Evolutionary conservation across 2,329 filamentous ascomycete genomes (phyloP).

Genomic region (Cercospora sp.): DNA sequence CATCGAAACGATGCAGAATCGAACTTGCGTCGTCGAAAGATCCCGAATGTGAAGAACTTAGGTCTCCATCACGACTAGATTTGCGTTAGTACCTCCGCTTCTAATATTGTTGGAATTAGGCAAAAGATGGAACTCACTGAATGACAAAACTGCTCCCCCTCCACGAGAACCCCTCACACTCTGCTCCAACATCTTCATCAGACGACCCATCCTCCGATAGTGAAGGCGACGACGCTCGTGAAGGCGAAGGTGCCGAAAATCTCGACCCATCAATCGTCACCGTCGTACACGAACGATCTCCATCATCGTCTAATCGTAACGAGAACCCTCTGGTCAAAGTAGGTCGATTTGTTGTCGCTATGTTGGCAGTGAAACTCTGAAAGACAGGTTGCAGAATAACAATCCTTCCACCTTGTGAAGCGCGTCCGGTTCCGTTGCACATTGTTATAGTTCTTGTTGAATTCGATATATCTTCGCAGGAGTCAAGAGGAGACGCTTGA

Average conservation of each 20-base stretch:
- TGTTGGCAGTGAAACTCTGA: not conserved
- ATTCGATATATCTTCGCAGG: no score
- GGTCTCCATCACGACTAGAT: slow-evolving; percentile 31
- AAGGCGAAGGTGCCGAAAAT: not conserved
- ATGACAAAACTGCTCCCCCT: slow-evolving; percentile 25
- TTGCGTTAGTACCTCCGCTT: not conserved
- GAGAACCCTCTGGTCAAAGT: slow-evolving; percentile 26
- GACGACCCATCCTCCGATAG: not conserved
- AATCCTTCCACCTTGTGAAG: slow-evolving; percentile 31
- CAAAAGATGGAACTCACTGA: slow-evolving; percentile 19
- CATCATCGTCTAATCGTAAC: slow-evolving; percentile 23
- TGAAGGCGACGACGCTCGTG: not conserved
- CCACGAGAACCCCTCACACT: not conserved
- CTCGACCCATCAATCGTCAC: slow-evolving; percentile 30
- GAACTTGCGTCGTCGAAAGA: not conserved
- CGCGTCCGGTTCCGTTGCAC: slow-evolving; percentile 30
- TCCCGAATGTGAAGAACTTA: slow-evolving; percentile 10
- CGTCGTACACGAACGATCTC: slow-evolving; percentile 15
- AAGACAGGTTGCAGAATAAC: slow-evolving; percentile 28
- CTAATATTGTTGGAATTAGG: no score
- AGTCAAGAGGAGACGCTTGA: no score
- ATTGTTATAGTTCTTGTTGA: slow-evolving; percentile 13
- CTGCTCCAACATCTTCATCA: not conserved
- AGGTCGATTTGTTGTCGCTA: slow-evolving; percentile 11
- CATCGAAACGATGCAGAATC: slow-evolving; percentile 24